phyloP scores from a whole-genome alignment of 148 eudicot species.

The Simmondsia chinensis region DNA sequence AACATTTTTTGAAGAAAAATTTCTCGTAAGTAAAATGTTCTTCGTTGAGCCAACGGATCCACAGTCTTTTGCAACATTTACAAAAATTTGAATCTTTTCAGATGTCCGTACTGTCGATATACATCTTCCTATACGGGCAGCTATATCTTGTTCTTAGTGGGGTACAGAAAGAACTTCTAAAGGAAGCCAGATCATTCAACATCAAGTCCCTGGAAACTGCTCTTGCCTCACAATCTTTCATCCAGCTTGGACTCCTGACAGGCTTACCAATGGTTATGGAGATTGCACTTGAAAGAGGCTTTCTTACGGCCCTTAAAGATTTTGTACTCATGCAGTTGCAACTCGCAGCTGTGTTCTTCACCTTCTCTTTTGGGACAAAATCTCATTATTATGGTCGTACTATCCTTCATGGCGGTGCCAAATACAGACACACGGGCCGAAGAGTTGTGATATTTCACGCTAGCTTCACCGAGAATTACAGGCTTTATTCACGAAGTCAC shows the following conservation, averaged over 20 bases:
- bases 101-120: slow-evolving; percentile 77
- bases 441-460: slow-evolving; percentile 86
- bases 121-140: slow-evolving; percentile 93
- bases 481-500: slow-evolving; percentile 91
- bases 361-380: slow-evolving; percentile 89
- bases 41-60: no score
- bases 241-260: slow-evolving; percentile 90
- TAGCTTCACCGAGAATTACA: slow-evolving; percentile 77
- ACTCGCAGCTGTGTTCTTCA: slow-evolving; percentile 92
- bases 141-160: slow-evolving; percentile 98
- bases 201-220: slow-evolving; percentile 81
- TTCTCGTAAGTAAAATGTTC: no score
- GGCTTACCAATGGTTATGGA: slow-evolving; percentile 97
- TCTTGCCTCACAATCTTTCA: slow-evolving; percentile 88
- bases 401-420: slow-evolving; percentile 94
- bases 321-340: slow-evolving; percentile 95
- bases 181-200: slow-evolving; percentile 69
- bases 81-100: slow-evolving; percentile 40
- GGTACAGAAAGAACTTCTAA: slow-evolving; percentile 51
- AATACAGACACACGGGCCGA: slow-evolving; percentile 83
- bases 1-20: neutral
- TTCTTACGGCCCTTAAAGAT: slow-evolving; percentile 70
- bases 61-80: no score
- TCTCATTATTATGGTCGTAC: slow-evolving; percentile 88
- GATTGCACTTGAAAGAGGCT: slow-evolving; percentile 77